Evolutionary conservation across 306 rosid species (phyloP), one percentile per base, ranked within the genome.

Genomic region (Myrica gale): DNA sequence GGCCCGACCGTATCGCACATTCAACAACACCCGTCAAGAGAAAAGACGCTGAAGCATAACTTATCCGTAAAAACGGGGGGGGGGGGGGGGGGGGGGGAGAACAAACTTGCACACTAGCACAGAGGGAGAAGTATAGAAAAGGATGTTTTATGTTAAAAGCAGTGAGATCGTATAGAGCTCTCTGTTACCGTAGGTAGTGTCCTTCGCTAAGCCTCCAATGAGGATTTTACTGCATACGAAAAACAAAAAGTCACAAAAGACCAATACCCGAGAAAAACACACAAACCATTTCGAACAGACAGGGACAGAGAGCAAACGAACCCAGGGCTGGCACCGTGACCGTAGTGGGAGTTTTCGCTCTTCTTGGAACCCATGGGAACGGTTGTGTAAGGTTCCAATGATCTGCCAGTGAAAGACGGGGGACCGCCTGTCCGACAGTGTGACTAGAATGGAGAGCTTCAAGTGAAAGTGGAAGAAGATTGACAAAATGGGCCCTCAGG

Each of bases 251-350:
- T 5, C 6, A 4, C 7, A 6, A 17, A 11, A 21, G 11, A 53
- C 15, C 16, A 54, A 65, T 16, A 13, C 6, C 58, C 15, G 11
- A 44, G 13, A 11, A 45, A 15, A 54, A 13, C 43, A 43, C 17
- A 60, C 26, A 10, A 60, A 60, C 21, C 68, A 37, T 5, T 41
- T 7, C 8, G 8, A 46, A 73, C 15, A 15, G 9, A 51, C 39
- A 6, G 20, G 50, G 7, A 37, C 3, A 60, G 15, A n/a, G 20
- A 19, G 17, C 2, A n/a, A 5, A 83, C 88, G 39, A 63, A 91
- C 98, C 98, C 98, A 42, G 97, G 97, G 78, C 91, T 91, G 42
- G 97, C 94, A 20, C 94, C 97, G 67, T 93, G 94, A 43, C 97
- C 93, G 16, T 90, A 70, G 79, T 87, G 93, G 67, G 93, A 89